phyloP scores from a whole-genome alignment of 352 stramenopile species.

The Phytopythium delawarense region DNA sequence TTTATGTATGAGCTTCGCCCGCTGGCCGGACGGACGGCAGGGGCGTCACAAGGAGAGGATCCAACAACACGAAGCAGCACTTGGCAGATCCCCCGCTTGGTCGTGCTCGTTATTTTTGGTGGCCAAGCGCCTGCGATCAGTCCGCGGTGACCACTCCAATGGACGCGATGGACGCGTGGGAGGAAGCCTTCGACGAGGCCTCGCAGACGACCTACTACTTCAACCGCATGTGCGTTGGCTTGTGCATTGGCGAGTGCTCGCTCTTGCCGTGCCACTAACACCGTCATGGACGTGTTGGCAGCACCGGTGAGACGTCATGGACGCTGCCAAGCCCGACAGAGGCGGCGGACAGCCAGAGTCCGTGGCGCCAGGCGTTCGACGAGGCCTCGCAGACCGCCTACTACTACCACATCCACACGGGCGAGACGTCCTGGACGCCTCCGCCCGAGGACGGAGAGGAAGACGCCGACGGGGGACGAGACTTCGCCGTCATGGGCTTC shows the following conservation, averaged over 20 bases:
- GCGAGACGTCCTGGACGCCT: conserved; percentile 64
- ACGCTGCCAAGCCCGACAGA: conserved; percentile 16
- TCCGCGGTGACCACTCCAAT: background rate
- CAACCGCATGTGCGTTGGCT: conserved; percentile 33
- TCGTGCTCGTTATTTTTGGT: background rate
- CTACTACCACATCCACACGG: conserved; percentile 66
- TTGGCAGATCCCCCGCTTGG: background rate
- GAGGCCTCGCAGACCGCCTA: conserved; percentile 61
- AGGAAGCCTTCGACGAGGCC: conserved; percentile 46
- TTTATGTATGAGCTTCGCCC: conserved; percentile 2
- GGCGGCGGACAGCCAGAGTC: conserved; percentile 8
- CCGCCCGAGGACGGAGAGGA: conserved; percentile 17
- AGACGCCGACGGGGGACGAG: conserved; percentile 9
- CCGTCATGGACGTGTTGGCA: conserved; percentile 7
- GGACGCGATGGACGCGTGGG: conserved; percentile 23
- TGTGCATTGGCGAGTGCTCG: background rate
- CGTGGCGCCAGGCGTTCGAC: conserved; percentile 64
- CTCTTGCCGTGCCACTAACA: background rate
- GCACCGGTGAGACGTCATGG: conserved; percentile 62
- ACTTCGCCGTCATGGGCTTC: conserved; percentile 44
- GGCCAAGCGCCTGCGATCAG: background rate
- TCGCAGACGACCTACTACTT: conserved; percentile 50
- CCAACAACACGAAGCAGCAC: background rate
- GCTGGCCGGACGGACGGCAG: background rate
- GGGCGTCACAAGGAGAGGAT: background rate